A percentile compares a stretch with the other conserved stretches of the same genome.
Conservation (phyloP, 176 grass and related monocot species). For the Elymus sibiricus region DNA sequence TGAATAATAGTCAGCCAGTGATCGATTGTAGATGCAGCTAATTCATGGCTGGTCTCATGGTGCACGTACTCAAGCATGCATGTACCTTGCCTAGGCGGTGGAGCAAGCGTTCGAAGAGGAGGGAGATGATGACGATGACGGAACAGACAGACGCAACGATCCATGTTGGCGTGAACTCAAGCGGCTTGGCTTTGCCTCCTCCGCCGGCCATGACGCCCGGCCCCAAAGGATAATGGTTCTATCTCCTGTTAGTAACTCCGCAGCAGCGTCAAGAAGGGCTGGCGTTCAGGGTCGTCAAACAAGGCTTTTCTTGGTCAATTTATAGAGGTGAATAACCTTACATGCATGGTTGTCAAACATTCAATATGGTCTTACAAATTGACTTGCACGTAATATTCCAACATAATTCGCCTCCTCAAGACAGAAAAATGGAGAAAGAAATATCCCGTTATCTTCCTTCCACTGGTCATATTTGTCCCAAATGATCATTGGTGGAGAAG, state of each 20-base stretch:
- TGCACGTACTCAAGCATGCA: not conserved
- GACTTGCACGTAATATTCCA: not conserved
- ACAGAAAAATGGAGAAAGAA: not conserved
- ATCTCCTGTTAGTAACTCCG: not conserved
- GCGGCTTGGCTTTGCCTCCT: no score
- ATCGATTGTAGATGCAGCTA: no score
- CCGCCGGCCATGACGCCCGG: slow-evolving; percentile 7
- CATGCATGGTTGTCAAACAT: not conserved
- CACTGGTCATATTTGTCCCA: not conserved
- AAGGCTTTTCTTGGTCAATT: not conserved
- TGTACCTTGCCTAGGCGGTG: not conserved
- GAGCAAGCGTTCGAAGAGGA: no score
- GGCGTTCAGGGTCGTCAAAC: not conserved
- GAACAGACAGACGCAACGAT: no score
- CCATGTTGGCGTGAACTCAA: no score
- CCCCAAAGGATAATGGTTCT: not conserved
- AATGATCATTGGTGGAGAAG: not conserved
- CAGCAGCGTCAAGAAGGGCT: not conserved
- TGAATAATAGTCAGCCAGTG: not conserved
- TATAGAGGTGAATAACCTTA: not conserved
- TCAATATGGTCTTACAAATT: not conserved
- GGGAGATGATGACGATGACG: no score
- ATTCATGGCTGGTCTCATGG: not conserved
- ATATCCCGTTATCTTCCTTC: not conserved
- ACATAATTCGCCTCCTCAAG: no score